Conservation (phyloP, 192 early-diverging fungal species). For the Glomus cerebriforme region DNA sequence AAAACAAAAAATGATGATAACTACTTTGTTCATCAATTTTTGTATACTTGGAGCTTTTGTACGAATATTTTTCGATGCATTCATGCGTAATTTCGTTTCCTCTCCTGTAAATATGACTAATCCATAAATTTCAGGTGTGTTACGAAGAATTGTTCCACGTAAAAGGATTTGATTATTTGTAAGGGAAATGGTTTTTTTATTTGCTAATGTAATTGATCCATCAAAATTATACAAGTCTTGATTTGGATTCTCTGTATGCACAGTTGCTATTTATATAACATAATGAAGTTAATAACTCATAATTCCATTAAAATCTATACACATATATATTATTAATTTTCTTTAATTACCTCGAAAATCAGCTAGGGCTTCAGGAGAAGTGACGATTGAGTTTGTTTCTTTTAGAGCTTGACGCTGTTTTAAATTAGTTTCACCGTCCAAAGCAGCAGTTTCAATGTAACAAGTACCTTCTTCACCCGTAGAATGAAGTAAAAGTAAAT, state of each 20-base stretch:
- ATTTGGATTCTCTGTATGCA: slow-evolving; percentile 74
- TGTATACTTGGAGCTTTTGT: slow-evolving; percentile 78
- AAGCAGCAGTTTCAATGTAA: slow-evolving; percentile 83
- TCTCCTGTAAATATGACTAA: slow-evolving; percentile 74
- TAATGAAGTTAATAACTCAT: not conserved
- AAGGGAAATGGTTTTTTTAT: slow-evolving; percentile 54
- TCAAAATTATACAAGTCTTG: slow-evolving; percentile 85
- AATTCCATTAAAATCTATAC: not conserved
- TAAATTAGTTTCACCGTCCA: slow-evolving; percentile 90
- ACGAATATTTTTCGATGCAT: slow-evolving; percentile 69
- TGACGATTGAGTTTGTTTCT: slow-evolving; percentile 53
- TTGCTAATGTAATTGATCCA: slow-evolving; percentile 67
- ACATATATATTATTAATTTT: slow-evolving; percentile 21
- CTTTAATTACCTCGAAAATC: slow-evolving; percentile 47
- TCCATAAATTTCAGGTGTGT: slow-evolving; percentile 79
- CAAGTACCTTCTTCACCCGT: slow-evolving; percentile 73
- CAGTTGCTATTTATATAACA: slow-evolving; percentile 35
- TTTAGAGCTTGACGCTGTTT: slow-evolving; percentile 79
- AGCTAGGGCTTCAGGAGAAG: slow-evolving; percentile 50
- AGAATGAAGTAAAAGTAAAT: slow-evolving; percentile 72
- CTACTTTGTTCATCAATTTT: slow-evolving; percentile 75
- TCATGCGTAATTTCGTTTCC: slow-evolving; percentile 70
- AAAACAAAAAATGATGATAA: slow-evolving; percentile 66
- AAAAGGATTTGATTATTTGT: slow-evolving; percentile 81
- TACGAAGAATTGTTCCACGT: slow-evolving; percentile 82